phyloP scores from a whole-genome alignment of 1,284 basidiomycete genomes.

The Puccinia brachypodii region DNA sequence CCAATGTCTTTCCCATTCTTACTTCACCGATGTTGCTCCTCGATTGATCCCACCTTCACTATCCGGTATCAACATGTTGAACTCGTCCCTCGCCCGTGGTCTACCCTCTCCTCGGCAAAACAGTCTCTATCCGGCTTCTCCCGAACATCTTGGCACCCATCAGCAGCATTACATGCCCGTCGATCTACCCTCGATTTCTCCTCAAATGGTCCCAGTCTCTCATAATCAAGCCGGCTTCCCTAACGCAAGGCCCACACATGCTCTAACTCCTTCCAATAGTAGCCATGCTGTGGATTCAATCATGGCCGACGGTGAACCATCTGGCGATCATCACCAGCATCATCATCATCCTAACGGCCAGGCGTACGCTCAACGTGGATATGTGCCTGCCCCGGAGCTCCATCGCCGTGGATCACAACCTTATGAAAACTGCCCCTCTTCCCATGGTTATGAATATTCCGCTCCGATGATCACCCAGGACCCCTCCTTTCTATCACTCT shows the following conservation, averaged over 20 bases:
- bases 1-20: slow-evolving; percentile 83
- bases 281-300: slow-evolving; percentile 45
- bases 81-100: slow-evolving; percentile 58
- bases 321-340: slow-evolving; percentile 16
- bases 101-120: slow-evolving; percentile 43
- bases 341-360: slow-evolving; percentile 58
- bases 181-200: slow-evolving; percentile 50
- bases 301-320: slow-evolving; percentile 60
- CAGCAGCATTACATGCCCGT: slow-evolving; percentile 50
- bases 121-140: slow-evolving; percentile 44
- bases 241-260: slow-evolving; percentile 43
- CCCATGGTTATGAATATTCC: slow-evolving; percentile 44
- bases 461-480: slow-evolving; percentile 41
- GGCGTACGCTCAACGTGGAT: slow-evolving; percentile 58
- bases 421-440: slow-evolving; percentile 29
- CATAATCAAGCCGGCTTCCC: slow-evolving; percentile 50
- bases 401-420: slow-evolving; percentile 36
- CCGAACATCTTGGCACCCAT: slow-evolving; percentile 51
- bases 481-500: slow-evolving; percentile 40
- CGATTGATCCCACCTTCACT: slow-evolving; percentile 55
- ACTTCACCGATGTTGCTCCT: slow-evolving; percentile 70
- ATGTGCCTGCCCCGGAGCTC: slow-evolving; percentile 26
- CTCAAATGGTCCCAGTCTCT: slow-evolving; percentile 53
- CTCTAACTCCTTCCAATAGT: slow-evolving; percentile 45
- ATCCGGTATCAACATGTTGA: slow-evolving; percentile 52